Percentiles rank a stretch among this genome's conserved stretches.
Conservation (phyloP, 495 filamentous ascomycete species). For the Haplographium delicatum region DNA sequence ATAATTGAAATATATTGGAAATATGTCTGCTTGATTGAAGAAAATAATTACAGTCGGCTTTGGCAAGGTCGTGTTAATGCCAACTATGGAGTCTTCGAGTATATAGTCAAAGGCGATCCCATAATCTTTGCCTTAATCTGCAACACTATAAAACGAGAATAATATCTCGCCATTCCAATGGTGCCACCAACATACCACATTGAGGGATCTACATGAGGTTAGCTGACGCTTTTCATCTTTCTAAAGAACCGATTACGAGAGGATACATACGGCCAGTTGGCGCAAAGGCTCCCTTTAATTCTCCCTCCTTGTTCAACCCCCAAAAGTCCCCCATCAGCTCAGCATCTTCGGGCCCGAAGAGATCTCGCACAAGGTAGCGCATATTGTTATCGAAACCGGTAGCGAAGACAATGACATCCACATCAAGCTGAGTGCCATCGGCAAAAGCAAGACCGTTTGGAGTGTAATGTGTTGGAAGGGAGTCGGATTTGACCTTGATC, state of each 20-base stretch:
- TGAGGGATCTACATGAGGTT: constrained; percentile 4
- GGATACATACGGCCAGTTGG: constrained; percentile 1
- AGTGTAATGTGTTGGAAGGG: background rate
- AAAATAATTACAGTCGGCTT: too few relatives aligned
- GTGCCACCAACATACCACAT: constrained; percentile 12
- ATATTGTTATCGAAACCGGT: constrained; percentile 14
- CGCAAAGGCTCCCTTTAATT: constrained; percentile 8
- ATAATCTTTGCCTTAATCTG: constrained; percentile 12
- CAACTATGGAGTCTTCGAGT: constrained; percentile 2
- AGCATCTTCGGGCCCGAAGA: constrained; percentile 5
- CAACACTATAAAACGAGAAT: constrained; percentile 12
- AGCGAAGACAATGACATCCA: constrained; percentile 18
- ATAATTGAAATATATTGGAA: too few relatives aligned
- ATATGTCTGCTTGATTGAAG: too few relatives aligned
- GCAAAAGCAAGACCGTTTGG: background rate
- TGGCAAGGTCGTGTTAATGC: too few relatives aligned
- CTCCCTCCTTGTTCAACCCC: constrained; percentile 8
- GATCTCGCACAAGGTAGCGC: background rate
- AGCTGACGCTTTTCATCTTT: background rate
- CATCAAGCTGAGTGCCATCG: constrained; percentile 4
- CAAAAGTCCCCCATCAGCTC: constrained; percentile 11
- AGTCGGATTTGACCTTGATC: constrained; percentile 18
- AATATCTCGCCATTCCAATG: constrained; percentile 2
- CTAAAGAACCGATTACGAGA: background rate
- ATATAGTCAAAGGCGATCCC: constrained; percentile 7